phyloP scores from a whole-genome alignment of 2,329 filamentous ascomycete genomes.

The Beauveria pseudobassiana region DNA sequence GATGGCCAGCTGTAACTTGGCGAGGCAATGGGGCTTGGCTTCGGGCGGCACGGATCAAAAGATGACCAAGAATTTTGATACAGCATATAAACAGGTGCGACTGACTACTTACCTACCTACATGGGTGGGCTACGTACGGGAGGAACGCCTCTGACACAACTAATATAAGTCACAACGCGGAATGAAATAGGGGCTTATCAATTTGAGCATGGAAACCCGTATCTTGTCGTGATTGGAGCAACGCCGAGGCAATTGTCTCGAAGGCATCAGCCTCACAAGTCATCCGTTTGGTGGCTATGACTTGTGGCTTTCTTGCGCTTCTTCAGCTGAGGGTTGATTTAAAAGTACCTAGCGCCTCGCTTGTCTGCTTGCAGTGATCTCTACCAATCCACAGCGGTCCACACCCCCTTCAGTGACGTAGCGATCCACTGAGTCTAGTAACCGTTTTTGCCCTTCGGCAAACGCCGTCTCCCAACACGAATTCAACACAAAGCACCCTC shows the following conservation, averaged over 20 bases:
- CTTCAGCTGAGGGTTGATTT: neutral
- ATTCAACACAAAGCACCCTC: neutral
- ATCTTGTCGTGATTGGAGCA: neutral
- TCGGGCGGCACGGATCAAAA: neutral
- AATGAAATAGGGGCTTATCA: neutral
- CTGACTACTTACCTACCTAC: too few relatives aligned
- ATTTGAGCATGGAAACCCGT: neutral
- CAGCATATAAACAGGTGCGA: too few relatives aligned
- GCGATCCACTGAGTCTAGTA: neutral
- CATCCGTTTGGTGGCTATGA: neutral
- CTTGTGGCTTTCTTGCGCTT: neutral
- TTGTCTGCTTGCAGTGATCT: neutral
- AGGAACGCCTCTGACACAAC: neutral
- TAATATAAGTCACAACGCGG: neutral
- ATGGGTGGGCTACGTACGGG: neutral
- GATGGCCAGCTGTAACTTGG: neutral
- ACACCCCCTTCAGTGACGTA: neutral
- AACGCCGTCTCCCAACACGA: neutral
- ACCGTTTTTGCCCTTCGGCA: too few relatives aligned
- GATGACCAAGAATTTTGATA: too few relatives aligned
- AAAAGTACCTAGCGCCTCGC: neutral
- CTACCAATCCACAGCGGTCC: neutral
- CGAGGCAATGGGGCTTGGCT: neutral
- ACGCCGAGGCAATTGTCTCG: neutral
- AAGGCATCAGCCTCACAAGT: neutral